Evolutionary conservation across 495 filamentous ascomycete species (phyloP), one percentile per base, ranked within the genome.

Genomic region (Xylaria bambusicola): DNA sequence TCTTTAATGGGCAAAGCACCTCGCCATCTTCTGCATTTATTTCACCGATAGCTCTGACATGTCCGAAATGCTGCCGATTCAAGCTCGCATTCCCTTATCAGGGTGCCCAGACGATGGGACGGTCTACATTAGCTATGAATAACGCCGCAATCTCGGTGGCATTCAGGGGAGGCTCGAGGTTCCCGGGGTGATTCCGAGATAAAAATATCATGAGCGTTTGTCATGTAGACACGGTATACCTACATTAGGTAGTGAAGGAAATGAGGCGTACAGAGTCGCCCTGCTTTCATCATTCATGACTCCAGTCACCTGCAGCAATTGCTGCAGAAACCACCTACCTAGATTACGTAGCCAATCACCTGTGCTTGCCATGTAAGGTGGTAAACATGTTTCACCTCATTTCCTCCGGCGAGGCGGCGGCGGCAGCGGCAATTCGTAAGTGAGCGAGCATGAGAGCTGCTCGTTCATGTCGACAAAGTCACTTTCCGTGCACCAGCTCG

Each of bases 111-210:
- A 12, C 24, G 31, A 40, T 6, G 21, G 18, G 46, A 21, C 1
- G 13, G 24, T 18, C 44, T 36, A 27, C 17, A 33, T 31, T n/a
- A 33, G 26, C 24, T 50, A 33, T 26, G 7, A 21, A n/a, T 35
- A 67, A 57, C 59, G 53, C 64, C 24, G 57, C 58, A 55, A 56
- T 55, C 41, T 60, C 55, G 50, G 54, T 61, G 23, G 26, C 29
- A 42, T 60, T 45, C 52, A 61, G 58, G 49, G 44, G 33, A 27
- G 33, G 58, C 17, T 42, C 29, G 33, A 27, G 33, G 58, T n/a
- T 42, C 29, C 29, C 38, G 50, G 15, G 59, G 56, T 66, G 58
- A 68, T 62, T 60, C 65, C 56, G 65, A 70, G 56, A 52, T 52
- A 49, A 45, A 53, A 56, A 13, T n/a, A 33, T 18, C 21, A 40